These are phyloP conservation scores for Geranium incanum DNA, from an alignment of 441 rosid genomes.

Conservation along the genomic window DNA sequence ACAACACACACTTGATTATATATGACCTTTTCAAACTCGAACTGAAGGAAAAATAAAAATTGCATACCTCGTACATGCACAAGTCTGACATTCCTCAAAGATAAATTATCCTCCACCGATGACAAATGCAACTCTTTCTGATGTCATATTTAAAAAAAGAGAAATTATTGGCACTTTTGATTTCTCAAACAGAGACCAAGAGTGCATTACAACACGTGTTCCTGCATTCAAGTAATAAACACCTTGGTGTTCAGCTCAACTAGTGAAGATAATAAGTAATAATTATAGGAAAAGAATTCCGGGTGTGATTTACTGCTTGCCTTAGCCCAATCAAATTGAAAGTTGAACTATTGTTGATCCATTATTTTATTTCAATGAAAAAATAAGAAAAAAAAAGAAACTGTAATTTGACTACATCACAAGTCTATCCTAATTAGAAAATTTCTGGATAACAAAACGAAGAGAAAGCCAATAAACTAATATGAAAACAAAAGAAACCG, in stretches of 20 bases:
- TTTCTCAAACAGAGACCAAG: constrained; percentile 32
- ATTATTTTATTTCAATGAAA: no score
- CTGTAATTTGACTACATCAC: not conserved
- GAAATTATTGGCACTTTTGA: constrained; percentile 26
- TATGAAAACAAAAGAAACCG: not conserved
- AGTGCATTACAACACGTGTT: constrained; percentile 14
- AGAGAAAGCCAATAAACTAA: not conserved
- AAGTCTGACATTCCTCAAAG: constrained; percentile 64
- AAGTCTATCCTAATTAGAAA: not conserved
- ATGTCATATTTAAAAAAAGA: constrained; percentile 35
- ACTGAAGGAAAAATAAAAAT: not conserved
- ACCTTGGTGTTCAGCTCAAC: not conserved
- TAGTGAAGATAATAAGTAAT: not conserved
- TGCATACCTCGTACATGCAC: constrained; percentile 55
- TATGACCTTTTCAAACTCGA: not conserved
- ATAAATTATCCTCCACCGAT: constrained; percentile 53
- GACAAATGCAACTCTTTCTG: constrained; percentile 29
- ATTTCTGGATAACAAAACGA: not conserved
- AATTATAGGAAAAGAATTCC: not conserved
- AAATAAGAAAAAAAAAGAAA: not conserved
- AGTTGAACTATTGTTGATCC: not conserved
- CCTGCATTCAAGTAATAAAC: constrained; percentile 11
- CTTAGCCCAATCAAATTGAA: not conserved
- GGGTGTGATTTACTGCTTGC: not conserved
- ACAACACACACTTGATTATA: constrained; percentile 7